Evolutionary conservation across 345 rosid genomes (phyloP).

Genomic region (Turnera subulata): DNA sequence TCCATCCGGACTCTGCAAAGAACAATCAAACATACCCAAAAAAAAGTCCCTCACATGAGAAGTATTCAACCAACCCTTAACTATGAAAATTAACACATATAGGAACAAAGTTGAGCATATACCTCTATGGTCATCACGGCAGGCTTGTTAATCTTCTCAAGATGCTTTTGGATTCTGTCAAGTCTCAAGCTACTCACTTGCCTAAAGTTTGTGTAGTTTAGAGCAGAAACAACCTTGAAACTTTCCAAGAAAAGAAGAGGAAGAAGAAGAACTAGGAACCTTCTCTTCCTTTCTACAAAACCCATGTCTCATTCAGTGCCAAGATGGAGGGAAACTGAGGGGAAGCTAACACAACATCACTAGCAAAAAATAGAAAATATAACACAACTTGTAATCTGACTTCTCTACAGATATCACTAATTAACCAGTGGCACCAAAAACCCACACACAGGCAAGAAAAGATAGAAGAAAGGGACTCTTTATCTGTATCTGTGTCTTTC

Average conservation of each 20-base stretch:
- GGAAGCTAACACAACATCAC: slow-evolving; percentile 28
- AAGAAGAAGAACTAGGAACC: slow-evolving; percentile 14
- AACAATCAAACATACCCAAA: background rate
- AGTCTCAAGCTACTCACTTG: slow-evolving; percentile 75
- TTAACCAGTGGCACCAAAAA: slow-evolving; percentile 20
- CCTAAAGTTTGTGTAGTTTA: slow-evolving; percentile 48
- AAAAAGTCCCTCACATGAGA: background rate
- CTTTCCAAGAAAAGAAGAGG: slow-evolving; percentile 1
- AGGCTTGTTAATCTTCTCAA: slow-evolving; percentile 29
- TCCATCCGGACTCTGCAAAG: slow-evolving; percentile 32
- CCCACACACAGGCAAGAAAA: slow-evolving; percentile 21
- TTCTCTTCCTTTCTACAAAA: slow-evolving; percentile 15
- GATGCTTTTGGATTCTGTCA: slow-evolving; percentile 38
- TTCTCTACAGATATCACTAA: slow-evolving; percentile 9
- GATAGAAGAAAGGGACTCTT: slow-evolving; percentile 25
- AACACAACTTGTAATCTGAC: slow-evolving; percentile 12
- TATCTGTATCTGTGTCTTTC: slow-evolving; percentile 11
- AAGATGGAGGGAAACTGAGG: slow-evolving; percentile 1
- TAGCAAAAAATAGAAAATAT: slow-evolving; percentile 12
- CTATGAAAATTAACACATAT: no score
- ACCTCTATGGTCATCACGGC: slow-evolving; percentile 28
- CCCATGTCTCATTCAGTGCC: slow-evolving; percentile 51
- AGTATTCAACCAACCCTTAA: background rate
- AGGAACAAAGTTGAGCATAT: no score
- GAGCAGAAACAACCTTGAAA: slow-evolving; percentile 25